These are phyloP conservation scores for Gillenia trifoliata DNA, from an alignment of 306 rosid species.

Conservation along the genomic window DNA sequence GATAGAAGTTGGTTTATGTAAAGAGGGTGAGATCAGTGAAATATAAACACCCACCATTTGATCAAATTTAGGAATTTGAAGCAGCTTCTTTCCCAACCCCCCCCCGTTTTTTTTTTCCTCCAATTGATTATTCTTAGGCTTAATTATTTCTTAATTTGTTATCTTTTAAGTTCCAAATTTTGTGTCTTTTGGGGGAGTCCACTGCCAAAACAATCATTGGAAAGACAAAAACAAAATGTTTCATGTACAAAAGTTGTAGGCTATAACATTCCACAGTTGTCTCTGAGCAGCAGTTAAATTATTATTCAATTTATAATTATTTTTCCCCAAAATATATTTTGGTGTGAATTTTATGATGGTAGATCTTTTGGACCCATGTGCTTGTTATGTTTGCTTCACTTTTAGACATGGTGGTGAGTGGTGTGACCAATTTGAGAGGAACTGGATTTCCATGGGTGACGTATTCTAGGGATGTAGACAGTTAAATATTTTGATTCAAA, in stretches of 20 bases:
- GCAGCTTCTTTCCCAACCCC: conserved; percentile 17
- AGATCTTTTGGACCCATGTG: background rate
- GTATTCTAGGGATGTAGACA: background rate
- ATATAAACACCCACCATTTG: conserved; percentile 6
- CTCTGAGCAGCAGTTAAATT: background rate
- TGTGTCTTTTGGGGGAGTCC: background rate
- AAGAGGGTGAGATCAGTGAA: conserved; percentile 68
- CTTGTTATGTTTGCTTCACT: background rate
- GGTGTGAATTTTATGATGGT: background rate
- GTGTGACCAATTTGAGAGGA: background rate
- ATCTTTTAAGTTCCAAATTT: conserved; percentile 17
- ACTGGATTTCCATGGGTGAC: background rate
- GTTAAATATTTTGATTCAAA: too few relatives aligned
- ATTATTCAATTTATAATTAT: background rate
- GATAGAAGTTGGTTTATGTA: conserved; percentile 74
- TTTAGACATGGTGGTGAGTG: background rate
- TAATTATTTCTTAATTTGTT: conserved; percentile 35
- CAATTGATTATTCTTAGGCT: conserved; percentile 14
- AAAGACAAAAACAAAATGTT: background rate
- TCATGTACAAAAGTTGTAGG: conserved; percentile 29
- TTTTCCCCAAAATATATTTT: background rate
- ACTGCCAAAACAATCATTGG: background rate
- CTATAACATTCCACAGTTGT: conserved; percentile 14
- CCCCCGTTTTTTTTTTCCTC: background rate
- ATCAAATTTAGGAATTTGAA: conserved; percentile 4